Evolutionary conservation across 495 filamentous ascomycete genomes (phyloP).

Genomic region (Penicillium arizonense): DNA sequence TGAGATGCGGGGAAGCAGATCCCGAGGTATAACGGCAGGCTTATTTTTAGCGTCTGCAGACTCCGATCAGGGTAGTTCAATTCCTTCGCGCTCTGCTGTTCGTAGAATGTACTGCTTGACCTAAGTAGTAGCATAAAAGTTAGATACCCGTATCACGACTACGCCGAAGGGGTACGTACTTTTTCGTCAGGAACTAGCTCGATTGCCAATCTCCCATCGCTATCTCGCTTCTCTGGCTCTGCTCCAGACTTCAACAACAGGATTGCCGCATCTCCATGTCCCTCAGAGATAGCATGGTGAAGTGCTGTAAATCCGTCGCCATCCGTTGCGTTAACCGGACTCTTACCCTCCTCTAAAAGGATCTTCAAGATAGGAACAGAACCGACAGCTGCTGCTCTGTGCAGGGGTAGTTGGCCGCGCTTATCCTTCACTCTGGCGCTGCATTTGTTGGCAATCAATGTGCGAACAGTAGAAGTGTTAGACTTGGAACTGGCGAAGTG

Average conservation of each 20-base stretch:
- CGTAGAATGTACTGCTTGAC: conserved; percentile 75
- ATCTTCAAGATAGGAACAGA: conserved; percentile 81
- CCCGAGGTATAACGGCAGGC: background rate
- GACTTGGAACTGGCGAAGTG: conserved; percentile 91
- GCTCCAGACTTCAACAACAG: conserved; percentile 81
- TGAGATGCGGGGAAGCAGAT: conserved; percentile 4
- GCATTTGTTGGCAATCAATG: conserved; percentile 71
- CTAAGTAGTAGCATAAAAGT: conserved; percentile 33
- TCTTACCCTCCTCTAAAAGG: conserved; percentile 69
- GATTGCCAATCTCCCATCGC: conserved; percentile 69
- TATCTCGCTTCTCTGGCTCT: conserved; percentile 74
- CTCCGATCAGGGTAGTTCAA: conserved; percentile 54
- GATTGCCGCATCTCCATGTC: conserved; percentile 86
- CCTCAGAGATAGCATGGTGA: conserved; percentile 92
- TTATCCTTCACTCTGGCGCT: conserved; percentile 83
- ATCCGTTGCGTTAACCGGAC: conserved; percentile 87
- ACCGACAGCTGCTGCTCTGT: conserved; percentile 88
- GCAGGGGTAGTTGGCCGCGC: conserved; percentile 80
- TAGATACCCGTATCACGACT: background rate
- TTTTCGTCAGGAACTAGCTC: conserved; percentile 82
- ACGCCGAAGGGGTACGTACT: conserved; percentile 36
- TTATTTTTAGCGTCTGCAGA: background rate
- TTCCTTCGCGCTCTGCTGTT: conserved; percentile 80
- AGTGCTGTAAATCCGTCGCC: conserved; percentile 78
- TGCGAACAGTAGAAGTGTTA: conserved; percentile 77